Evolutionary conservation across 2,329 filamentous ascomycete species (phyloP).

Genomic region (Erysiphe pisi): DNA sequence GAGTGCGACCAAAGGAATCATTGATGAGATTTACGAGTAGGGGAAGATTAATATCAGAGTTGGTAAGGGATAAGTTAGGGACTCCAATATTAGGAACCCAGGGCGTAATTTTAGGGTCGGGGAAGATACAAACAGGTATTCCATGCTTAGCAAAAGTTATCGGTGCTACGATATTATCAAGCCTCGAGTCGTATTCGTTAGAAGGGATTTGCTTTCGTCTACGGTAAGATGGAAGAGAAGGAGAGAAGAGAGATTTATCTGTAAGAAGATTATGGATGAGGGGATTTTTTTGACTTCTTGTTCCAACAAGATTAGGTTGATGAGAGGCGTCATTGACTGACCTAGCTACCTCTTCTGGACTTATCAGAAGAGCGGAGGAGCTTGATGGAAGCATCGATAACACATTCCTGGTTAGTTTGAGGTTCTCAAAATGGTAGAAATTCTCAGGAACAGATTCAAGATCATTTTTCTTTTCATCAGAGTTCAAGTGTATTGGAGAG

Average conservation of each 20-base stretch:
- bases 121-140: constrained; percentile 74
- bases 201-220: constrained; percentile 38
- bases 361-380: constrained; percentile 81
- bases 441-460: constrained; percentile 31
- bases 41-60: constrained; percentile 70
- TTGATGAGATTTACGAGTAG: constrained; percentile 80
- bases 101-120: constrained; percentile 54
- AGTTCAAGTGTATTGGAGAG: background rate
- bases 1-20: constrained; percentile 76
- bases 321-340: constrained; percentile 37
- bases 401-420: constrained; percentile 58
- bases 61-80: constrained; percentile 58
- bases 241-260: constrained; percentile 85
- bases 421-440: constrained; percentile 54
- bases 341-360: constrained; percentile 65
- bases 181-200: constrained; percentile 33
- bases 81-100: constrained; percentile 48
- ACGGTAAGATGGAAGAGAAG: constrained; percentile 68
- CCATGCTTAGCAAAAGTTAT: constrained; percentile 85
- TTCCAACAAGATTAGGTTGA: constrained; percentile 40
- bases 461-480: background rate
- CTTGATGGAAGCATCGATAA: constrained; percentile 68
- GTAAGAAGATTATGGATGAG: constrained; percentile 93
- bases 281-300: constrained; percentile 58
- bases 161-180: constrained; percentile 39